These are phyloP conservation scores for Zygosaccharomyces pseudorouxii DNA, from an alignment of 805 yeast genomes.

Conservation along the genomic window DNA sequence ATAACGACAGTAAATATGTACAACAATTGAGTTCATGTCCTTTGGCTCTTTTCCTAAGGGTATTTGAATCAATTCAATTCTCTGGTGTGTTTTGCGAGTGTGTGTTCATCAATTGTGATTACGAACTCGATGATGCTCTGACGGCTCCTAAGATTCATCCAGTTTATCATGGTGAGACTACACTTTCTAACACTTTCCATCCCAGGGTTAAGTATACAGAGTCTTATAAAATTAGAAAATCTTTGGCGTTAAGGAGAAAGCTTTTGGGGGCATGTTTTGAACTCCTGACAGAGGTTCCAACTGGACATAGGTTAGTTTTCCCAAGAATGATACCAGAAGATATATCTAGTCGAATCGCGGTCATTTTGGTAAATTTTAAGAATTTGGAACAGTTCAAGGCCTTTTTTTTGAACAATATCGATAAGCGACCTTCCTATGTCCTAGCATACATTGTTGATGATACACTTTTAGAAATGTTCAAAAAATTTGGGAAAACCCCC, in stretches of 20 bases:
- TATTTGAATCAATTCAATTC: slow-evolving; percentile 18
- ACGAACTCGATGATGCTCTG: not conserved
- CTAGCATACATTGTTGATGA: slow-evolving; percentile 27
- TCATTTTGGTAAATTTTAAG: slow-evolving; percentile 14
- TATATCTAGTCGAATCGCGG: slow-evolving; percentile 13
- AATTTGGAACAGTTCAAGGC: slow-evolving; percentile 19
- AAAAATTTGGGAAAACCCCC: not conserved
- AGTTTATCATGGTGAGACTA: slow-evolving; percentile 19
- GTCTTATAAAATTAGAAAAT: slow-evolving; percentile 13
- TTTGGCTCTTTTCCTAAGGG: slow-evolving; percentile 16
- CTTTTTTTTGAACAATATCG: slow-evolving; percentile 18
- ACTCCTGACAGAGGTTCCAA: slow-evolving; percentile 20
- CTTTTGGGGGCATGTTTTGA: slow-evolving; percentile 20
- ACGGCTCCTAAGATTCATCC: slow-evolving; percentile 16
- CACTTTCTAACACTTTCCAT: slow-evolving; percentile 16
- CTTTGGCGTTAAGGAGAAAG: slow-evolving; percentile 23
- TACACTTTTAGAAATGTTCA: slow-evolving; percentile 14
- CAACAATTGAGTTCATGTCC: slow-evolving; percentile 23
- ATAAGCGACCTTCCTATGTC: slow-evolving; percentile 16
- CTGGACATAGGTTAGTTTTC: slow-evolving; percentile 13
- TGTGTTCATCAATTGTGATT: slow-evolving; percentile 20
- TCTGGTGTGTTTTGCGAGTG: slow-evolving; percentile 17
- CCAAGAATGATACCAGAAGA: slow-evolving; percentile 17
- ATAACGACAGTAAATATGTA: slow-evolving; percentile 6
- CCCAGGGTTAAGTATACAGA: slow-evolving; percentile 12